Base-by-base conservation (phyloP, 768 basidiomycete genomes). In the Cantharellus cinnabarinus region DNA sequence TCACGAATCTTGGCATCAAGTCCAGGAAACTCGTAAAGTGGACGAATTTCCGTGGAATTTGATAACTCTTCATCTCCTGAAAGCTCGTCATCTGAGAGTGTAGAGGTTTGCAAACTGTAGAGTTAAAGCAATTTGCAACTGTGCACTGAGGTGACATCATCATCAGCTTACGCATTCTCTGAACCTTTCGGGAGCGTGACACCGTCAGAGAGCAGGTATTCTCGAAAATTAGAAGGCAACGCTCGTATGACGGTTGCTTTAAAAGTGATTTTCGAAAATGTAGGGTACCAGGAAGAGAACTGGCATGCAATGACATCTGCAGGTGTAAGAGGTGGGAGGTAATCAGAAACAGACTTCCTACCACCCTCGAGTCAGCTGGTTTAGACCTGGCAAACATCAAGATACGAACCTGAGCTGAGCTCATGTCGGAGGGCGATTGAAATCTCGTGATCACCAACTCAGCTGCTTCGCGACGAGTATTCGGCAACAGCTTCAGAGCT, bases 271-370 rank as follows among this genome's bases (percentile, higher is more conserved):
- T 71, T 68, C 5, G 79, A 71, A 67, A 87, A 90, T 4, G 64
- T 67, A 3, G 87, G 79, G 65, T 89, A 89, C 90, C 90, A 93
- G 2, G 79, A 78, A 1, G 88, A 89, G 64, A 87, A 85, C 59
- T 89, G 87, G 66, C 86, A 90, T 2, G 77, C 72, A 7, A 83
- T 73, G 58, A 89, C 72, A 65, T 81, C 78, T 3, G 72, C 67
- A 14, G 71, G 68, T 2, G 76, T 74, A 40, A 76, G 69, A 2
- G 64, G 42, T 15, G 85, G 86, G 66, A 85, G 20, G 20, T 29
- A 29, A 29, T 29, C 20, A 29, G 20, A 29, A 29, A 29, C 20
- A 29, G 20, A 29, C 20, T 29, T 29, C 20, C 20, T 29, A 29
- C 20, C 20, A 29, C 20, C 20, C 20, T 29, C 20, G 20, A 29